phyloP scores from a whole-genome alignment of 2,329 filamentous ascomycete species.

The Ascomycota sp. region DNA sequence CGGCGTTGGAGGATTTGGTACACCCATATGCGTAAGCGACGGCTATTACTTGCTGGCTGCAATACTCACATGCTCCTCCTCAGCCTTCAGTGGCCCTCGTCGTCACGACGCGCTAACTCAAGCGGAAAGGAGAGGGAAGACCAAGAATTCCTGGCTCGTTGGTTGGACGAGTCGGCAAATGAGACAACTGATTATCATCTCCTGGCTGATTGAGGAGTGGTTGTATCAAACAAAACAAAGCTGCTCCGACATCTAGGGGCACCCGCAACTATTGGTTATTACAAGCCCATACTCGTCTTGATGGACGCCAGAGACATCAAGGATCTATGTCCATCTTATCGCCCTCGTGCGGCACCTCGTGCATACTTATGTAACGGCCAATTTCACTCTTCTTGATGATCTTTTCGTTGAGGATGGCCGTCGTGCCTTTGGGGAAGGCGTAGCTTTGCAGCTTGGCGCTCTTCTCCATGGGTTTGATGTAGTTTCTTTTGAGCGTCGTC shows the following conservation, averaged over 20 bases:
- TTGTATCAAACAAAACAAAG: too few relatives aligned
- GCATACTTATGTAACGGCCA: conserved; percentile 77
- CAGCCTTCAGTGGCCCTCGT: too few relatives aligned
- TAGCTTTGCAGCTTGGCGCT: conserved; percentile 85
- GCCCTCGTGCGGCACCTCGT: conserved; percentile 53
- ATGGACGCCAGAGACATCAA: conserved; percentile 8
- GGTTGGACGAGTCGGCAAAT: too few relatives aligned
- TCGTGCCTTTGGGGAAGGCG: conserved; percentile 75
- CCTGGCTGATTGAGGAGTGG: too few relatives aligned
- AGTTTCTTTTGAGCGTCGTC: conserved; percentile 81
- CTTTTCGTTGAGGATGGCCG: conserved; percentile 86
- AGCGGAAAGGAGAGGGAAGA: too few relatives aligned
- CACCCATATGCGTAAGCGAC: too few relatives aligned
- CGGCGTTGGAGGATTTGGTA: too few relatives aligned
- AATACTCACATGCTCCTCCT: too few relatives aligned
- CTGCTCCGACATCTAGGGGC: conserved; percentile 1
- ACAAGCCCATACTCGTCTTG: neutral
- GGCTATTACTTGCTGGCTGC: too few relatives aligned
- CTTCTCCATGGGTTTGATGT: conserved; percentile 79
- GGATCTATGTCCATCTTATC: conserved; percentile 49
- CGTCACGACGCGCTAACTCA: too few relatives aligned
- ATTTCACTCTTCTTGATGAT: conserved; percentile 86
- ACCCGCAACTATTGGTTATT: conserved; percentile 1
- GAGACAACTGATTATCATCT: too few relatives aligned
- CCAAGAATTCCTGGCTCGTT: too few relatives aligned